Base-by-base conservation (phyloP, 345 rosid genomes). In the Brassica cretica region DNA sequence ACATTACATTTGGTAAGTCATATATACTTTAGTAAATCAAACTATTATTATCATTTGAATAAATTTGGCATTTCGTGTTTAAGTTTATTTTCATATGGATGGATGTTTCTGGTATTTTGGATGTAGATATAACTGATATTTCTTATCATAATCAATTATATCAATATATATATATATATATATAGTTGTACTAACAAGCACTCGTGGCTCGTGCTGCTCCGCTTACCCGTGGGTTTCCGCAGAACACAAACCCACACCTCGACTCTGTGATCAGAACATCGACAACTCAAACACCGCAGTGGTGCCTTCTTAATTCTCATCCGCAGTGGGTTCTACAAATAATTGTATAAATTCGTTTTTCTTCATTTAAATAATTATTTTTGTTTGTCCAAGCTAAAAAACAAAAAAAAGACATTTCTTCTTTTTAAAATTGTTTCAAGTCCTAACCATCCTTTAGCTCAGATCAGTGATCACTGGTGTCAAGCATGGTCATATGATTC, bases 181-280 rank as follows among this genome's bases (percentile, higher is more conserved):
- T 21, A 51, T 51, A 51, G 56, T 14, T 51, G 55, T 49, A 46
- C 53, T 46, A 4, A 46, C 51, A 81, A 41, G 24, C 98, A 94
- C 0, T 27, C 83, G 64, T 94, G 98, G 24, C 24, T 39, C 8
- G 37, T 8, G 7, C 8, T 81, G 85, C 82, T 92, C 98, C 21
- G 98, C 94, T 81, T 92, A 89, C 93, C 96, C 74, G 58, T 94
- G 98, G 0, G 81, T 21, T 75, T 67, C 97, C 96, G 12, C 98
- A 33, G 6, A 35, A 35, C 10, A 35, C 41, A 35, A 35, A 35
- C 41, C 41, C 41, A 35, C 41, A 35, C 41, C 41, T 35, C 41
- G 41, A 35, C 41, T 8, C 41, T 5, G 37, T 33, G 37, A 33
- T 33, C 37, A 94, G 33, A 84, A 87, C 19, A 88, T 80, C 85